Conservation (phyloP, 768 basidiomycete species). For the Mycena floridula region DNA sequence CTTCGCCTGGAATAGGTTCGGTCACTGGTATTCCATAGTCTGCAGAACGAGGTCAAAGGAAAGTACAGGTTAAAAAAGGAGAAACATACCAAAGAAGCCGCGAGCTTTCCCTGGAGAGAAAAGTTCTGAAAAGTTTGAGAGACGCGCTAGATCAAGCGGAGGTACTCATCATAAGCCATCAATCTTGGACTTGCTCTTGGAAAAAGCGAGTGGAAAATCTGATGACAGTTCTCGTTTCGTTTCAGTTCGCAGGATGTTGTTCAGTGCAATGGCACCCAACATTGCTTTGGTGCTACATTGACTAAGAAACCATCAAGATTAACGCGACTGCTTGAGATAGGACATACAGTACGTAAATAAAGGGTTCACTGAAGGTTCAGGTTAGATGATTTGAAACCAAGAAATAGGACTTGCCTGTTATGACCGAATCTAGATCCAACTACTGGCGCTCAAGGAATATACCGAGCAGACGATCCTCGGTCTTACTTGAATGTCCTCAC, state of each 20-base stretch:
- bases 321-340: not conserved
- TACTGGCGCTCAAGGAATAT: too few relatives aligned
- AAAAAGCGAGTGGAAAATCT: constrained; percentile 7
- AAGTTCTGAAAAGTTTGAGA: not conserved
- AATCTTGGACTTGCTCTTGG: constrained; percentile 4
- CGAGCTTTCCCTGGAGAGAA: constrained; percentile 4
- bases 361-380: constrained; percentile 13
- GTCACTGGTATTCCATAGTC: constrained; percentile 9
- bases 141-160: not conserved
- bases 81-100: constrained; percentile 4
- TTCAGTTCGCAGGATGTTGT: constrained; percentile 3
- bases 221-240: not conserved
- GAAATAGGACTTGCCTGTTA: constrained; percentile 9
- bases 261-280: constrained; percentile 12
- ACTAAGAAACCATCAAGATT: not conserved
- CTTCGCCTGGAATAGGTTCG: constrained; percentile 7
- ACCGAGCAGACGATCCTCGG: too few relatives aligned
- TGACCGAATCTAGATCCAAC: constrained; percentile 26
- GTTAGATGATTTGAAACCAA: constrained; percentile 10
- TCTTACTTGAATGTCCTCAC: too few relatives aligned
- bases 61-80: too few relatives aligned
- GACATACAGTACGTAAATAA: not conserved
- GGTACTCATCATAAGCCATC: constrained; percentile 2
- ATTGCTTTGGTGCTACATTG: constrained; percentile 14
- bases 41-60: too few relatives aligned